phyloP scores from a whole-genome alignment of 129 eudicot species.

The Helianthus annuus region DNA sequence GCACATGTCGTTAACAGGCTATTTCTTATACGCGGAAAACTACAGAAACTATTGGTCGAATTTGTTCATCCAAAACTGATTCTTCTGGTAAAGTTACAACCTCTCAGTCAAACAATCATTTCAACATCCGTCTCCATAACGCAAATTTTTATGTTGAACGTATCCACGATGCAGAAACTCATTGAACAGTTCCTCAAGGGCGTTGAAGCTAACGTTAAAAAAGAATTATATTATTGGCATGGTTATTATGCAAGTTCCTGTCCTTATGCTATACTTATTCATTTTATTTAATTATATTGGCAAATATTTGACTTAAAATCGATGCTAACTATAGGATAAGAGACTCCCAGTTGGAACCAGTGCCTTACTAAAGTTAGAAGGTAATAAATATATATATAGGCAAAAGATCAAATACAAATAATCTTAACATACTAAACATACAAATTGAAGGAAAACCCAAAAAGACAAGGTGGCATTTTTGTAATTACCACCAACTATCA shows the following conservation, averaged over 20 bases:
- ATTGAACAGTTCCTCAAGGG: constrained; percentile 73
- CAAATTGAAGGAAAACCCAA: too few species aligned
- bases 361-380: constrained; percentile 80
- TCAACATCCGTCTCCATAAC: not conserved
- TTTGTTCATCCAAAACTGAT: constrained; percentile 72
- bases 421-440: too few species aligned
- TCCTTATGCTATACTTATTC: not conserved
- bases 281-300: not conserved
- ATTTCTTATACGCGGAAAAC: constrained; percentile 58
- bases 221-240: constrained; percentile 85
- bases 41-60: constrained; percentile 62
- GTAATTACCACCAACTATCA: too few species aligned
- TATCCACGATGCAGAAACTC: constrained; percentile 56
- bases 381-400: constrained; percentile 30
- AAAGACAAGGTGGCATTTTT: too few species aligned
- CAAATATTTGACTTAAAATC: constrained; percentile 3
- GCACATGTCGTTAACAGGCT: constrained; percentile 38
- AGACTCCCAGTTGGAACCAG: constrained; percentile 77
- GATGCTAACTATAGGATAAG: constrained; percentile 58
- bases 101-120: constrained; percentile 2
- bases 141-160: constrained; percentile 12
- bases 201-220: constrained; percentile 54
- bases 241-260: constrained; percentile 69
- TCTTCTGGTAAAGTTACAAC: constrained; percentile 51
- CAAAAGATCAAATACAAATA: too few species aligned